These are phyloP conservation scores for Bodo saltans DNA, from an alignment of 78 protist species.

Conservation along the genomic window DNA sequence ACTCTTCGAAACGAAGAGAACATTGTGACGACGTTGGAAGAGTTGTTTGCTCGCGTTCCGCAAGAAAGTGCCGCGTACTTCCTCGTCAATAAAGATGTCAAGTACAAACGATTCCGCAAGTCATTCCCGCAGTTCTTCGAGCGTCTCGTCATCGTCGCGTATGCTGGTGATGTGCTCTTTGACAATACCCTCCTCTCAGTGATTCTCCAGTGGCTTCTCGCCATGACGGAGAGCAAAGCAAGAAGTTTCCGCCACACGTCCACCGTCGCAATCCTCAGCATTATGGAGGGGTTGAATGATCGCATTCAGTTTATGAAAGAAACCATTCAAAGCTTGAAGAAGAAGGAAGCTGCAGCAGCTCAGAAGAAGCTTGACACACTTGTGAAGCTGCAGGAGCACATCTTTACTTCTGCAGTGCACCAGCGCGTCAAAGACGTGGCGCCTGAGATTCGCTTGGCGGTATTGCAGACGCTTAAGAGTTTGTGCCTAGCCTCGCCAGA, in stretches of 20 bases:
- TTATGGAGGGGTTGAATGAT: neutral
- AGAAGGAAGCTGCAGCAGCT: neutral
- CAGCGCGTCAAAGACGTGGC: neutral
- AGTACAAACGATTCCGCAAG: neutral
- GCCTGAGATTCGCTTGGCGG: neutral
- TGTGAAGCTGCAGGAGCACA: neutral
- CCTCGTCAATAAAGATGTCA: neutral
- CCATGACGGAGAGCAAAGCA: neutral
- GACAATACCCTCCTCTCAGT: neutral
- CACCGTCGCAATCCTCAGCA: neutral
- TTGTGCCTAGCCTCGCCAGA: neutral
- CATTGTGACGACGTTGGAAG: neutral
- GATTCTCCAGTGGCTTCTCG: neutral
- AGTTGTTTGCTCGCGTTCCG: neutral
- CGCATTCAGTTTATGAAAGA: neutral
- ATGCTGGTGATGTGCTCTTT: neutral
- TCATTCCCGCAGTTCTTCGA: neutral
- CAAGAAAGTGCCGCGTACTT: neutral
- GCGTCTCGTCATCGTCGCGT: neutral
- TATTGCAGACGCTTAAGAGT: neutral
- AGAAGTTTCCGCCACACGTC: neutral
- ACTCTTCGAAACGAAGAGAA: too few species aligned
- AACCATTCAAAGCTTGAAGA: neutral
- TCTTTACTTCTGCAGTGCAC: neutral
- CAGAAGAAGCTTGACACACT: neutral